These are phyloP conservation scores for Porodaedalea pini DNA, from an alignment of 1,284 basidiomycete genomes.

Conservation along the genomic window DNA sequence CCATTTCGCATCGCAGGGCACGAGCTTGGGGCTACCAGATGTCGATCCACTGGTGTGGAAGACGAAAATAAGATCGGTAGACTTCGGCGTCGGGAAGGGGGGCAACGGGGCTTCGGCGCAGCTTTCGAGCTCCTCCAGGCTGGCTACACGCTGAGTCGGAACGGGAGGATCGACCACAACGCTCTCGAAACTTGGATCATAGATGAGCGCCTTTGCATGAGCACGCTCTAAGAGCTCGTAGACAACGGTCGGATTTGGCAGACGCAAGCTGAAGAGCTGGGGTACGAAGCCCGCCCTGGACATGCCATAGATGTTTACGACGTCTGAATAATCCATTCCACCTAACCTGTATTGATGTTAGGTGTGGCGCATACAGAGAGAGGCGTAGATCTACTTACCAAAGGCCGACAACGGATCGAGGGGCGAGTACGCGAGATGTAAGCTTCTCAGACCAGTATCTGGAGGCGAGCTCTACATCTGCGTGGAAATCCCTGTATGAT, in stretches of 20 bases:
- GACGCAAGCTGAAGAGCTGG: slow-evolving; percentile 66
- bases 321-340: slow-evolving; percentile 63
- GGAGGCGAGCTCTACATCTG: slow-evolving; percentile 52
- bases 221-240: slow-evolving; percentile 58
- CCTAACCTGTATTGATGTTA: slow-evolving; percentile 47
- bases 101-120: slow-evolving; percentile 40
- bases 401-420: slow-evolving; percentile 58
- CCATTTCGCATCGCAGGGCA: slow-evolving; percentile 64
- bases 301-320: slow-evolving; percentile 66
- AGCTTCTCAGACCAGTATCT: slow-evolving; percentile 52
- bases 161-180: slow-evolving; percentile 41
- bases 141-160: slow-evolving; percentile 44
- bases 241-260: slow-evolving; percentile 63
- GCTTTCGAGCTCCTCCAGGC: slow-evolving; percentile 36
- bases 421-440: slow-evolving; percentile 39
- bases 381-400: slow-evolving; percentile 44
- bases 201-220: slow-evolving; percentile 56
- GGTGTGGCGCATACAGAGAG: neutral
- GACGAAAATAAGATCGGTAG: slow-evolving; percentile 51
- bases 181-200: slow-evolving; percentile 45
- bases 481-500: slow-evolving; percentile 49
- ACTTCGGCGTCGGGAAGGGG: slow-evolving; percentile 36
- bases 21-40: slow-evolving; percentile 69
- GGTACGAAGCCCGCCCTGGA: slow-evolving; percentile 69
- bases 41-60: slow-evolving; percentile 76